Percentiles rank a stretch among this genome's conserved stretches.
phyloP scores from a whole-genome alignment of 495 filamentous ascomycete genomes.

The Aspergillus campestris region DNA sequence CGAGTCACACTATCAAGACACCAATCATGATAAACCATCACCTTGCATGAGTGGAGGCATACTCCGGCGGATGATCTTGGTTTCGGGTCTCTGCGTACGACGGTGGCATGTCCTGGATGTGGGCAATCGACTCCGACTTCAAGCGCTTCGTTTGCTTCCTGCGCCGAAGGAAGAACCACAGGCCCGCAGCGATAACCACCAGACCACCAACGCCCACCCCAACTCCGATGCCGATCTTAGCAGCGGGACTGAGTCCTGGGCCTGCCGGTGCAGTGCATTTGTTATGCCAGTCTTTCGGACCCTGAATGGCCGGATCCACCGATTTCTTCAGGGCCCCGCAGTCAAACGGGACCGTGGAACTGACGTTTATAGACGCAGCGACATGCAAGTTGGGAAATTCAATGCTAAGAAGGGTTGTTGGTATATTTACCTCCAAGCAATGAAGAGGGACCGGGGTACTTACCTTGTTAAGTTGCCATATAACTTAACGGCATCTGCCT shows the following conservation, averaged over 20 bases:
- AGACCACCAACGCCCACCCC: background rate
- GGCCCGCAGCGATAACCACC: background rate
- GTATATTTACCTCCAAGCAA: background rate
- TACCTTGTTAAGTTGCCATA: background rate
- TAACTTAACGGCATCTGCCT: background rate
- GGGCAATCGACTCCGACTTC: background rate
- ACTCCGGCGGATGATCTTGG: conserved; percentile 12
- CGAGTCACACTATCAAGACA: no score
- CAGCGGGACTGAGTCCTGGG: background rate
- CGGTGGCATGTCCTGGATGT: no score
- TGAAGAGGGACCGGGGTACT: background rate
- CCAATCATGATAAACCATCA: no score
- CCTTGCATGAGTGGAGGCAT: no score
- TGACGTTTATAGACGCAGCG: background rate
- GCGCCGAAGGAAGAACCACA: background rate
- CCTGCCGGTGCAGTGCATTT: background rate
- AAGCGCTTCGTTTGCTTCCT: background rate
- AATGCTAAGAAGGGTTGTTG: background rate
- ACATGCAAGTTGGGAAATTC: background rate
- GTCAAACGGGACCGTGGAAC: no score
- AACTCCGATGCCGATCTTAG: background rate
- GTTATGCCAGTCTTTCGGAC: background rate
- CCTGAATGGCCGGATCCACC: no score
- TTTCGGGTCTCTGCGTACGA: background rate
- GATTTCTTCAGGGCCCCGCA: no score